Conservation (phyloP, 1,284 basidiomycete species). For the Afroboletus lepidellus region DNA sequence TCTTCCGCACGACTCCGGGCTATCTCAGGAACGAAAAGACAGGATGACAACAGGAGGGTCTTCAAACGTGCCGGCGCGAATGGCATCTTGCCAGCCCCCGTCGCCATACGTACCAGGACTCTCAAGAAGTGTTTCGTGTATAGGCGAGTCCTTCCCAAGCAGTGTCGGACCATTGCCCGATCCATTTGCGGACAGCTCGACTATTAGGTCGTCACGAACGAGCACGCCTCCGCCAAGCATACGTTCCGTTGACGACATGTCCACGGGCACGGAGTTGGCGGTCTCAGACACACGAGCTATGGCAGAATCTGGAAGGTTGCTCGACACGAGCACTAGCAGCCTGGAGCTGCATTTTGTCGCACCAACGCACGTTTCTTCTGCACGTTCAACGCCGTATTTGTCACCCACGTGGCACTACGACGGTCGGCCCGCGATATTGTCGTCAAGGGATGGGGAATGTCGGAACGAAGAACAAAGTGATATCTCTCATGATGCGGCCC, state of each 20-base stretch:
- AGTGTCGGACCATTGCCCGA: slow-evolving; percentile 12
- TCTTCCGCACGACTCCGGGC: neutral
- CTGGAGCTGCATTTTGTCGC: slow-evolving; percentile 18
- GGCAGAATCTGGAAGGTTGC: neutral
- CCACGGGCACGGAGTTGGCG: slow-evolving; percentile 7
- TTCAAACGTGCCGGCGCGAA: neutral
- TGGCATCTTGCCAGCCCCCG: neutral
- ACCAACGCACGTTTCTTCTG: slow-evolving; percentile 7
- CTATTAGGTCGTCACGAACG: slow-evolving; percentile 13
- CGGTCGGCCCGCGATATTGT: neutral
- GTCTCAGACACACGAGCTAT: neutral
- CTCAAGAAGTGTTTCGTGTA: neutral
- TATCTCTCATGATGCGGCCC: neutral
- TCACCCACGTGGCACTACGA: slow-evolving; percentile 22
- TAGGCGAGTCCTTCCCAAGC: slow-evolving; percentile 13
- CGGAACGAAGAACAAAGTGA: slow-evolving; percentile 2
- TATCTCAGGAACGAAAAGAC: neutral
- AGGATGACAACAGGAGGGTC: neutral
- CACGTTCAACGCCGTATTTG: neutral
- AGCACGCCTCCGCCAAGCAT: slow-evolving; percentile 2
- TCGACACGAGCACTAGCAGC: slow-evolving; percentile 9
- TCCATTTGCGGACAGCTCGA: slow-evolving; percentile 18
- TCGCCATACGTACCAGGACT: neutral
- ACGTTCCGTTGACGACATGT: slow-evolving; percentile 13
- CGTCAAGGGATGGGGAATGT: neutral